phyloP scores from a whole-genome alignment of 768 basidiomycete genomes.

The Rhodotorula sphaerocarpa region DNA sequence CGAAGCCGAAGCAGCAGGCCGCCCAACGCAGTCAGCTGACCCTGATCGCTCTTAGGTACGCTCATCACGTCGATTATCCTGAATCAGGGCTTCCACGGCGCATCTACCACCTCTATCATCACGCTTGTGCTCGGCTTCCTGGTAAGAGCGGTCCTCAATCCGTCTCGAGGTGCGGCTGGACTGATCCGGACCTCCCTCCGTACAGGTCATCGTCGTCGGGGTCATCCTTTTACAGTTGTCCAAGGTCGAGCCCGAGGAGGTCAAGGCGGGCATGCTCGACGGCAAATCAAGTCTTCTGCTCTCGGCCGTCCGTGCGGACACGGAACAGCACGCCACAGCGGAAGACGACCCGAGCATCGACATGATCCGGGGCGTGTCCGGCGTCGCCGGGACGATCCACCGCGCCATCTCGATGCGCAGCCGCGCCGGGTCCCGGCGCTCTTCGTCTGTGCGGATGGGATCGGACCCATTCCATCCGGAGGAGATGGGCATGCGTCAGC shows the following conservation, averaged over 20 bases:
- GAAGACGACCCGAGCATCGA: conserved; percentile 82
- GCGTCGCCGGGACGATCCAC: conserved; percentile 83
- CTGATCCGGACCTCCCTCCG: background rate
- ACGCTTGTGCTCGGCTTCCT: conserved; percentile 80
- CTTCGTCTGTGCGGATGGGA: conserved; percentile 32
- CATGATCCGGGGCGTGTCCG: conserved; percentile 80
- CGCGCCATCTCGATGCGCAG: conserved; percentile 38
- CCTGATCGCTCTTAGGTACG: too few relatives aligned
- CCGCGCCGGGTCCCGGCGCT: conserved; percentile 34
- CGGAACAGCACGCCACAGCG: conserved; percentile 43
- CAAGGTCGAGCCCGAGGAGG: conserved; percentile 75
- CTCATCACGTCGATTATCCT: conserved; percentile 52
- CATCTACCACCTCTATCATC: conserved; percentile 67
- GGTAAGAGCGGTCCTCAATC: conserved; percentile 43
- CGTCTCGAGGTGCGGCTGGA: background rate
- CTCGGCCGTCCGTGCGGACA: conserved; percentile 71
- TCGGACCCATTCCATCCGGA: conserved; percentile 32
- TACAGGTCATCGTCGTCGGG: conserved; percentile 6
- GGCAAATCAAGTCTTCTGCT: conserved; percentile 81
- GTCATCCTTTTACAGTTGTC: conserved; percentile 78
- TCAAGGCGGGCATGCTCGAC: conserved; percentile 55
- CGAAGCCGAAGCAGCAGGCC: too few relatives aligned
- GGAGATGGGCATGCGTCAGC: conserved; percentile 23
- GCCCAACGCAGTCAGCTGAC: too few relatives aligned
- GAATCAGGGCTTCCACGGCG: conserved; percentile 71